Conservation (phyloP, 768 basidiomycete species). For the Suillus cothurnatus region DNA sequence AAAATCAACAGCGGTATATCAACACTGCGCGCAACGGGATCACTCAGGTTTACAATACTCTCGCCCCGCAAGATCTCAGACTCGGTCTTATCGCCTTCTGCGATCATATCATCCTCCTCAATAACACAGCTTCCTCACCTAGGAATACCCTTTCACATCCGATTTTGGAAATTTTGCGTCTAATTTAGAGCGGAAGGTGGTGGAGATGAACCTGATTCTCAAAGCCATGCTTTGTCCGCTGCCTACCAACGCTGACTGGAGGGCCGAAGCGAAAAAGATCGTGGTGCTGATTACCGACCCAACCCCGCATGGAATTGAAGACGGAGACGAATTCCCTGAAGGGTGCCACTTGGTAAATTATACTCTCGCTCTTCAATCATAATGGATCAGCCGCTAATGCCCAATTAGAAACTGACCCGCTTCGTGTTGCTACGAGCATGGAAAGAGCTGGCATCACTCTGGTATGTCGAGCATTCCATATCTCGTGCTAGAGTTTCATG, state of each 20-base stretch:
- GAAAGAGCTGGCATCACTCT: background rate
- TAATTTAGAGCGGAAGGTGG: background rate
- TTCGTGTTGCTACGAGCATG: background rate
- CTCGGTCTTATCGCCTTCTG: background rate
- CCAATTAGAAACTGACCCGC: background rate
- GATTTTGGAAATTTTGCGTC: background rate
- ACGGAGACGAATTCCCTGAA: background rate
- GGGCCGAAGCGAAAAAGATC: background rate
- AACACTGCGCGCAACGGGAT: background rate
- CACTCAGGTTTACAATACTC: background rate
- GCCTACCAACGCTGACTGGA: background rate
- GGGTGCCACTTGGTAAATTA: background rate
- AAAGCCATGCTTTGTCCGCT: background rate
- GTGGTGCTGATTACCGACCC: background rate
- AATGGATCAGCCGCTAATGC: background rate
- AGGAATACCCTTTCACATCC: background rate
- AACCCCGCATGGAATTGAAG: background rate
- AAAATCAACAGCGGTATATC: background rate
- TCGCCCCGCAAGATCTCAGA: background rate
- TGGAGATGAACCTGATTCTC: background rate
- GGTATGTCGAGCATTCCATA: background rate
- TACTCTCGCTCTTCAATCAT: background rate
- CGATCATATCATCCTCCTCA: background rate
- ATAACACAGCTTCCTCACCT: background rate
- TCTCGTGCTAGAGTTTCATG: background rate